Conservation (phyloP, 2,329 filamentous ascomycete genomes). For the Aureobasidium sp. region DNA sequence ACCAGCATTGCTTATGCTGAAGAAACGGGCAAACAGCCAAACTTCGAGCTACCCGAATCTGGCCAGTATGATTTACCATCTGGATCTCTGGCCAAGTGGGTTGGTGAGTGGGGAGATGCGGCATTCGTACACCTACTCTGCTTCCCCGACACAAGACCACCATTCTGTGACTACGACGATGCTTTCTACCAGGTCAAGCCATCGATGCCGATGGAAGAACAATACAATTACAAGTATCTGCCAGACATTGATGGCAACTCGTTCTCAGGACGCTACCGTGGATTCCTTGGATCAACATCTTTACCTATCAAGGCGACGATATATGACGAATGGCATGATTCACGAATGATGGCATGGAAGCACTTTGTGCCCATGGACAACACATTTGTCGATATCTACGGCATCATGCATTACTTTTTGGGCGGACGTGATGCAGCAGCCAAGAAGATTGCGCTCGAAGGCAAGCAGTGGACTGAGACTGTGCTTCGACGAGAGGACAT, state of each 20-base stretch:
- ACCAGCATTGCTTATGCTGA: constrained; percentile 49
- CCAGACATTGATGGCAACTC: constrained; percentile 66
- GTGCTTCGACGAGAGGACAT: constrained; percentile 65
- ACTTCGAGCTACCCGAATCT: constrained; percentile 31
- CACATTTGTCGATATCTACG: constrained; percentile 62
- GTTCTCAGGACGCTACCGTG: constrained; percentile 32
- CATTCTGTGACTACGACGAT: constrained; percentile 39
- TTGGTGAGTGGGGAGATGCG: constrained; percentile 31
- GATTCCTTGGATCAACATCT: constrained; percentile 59
- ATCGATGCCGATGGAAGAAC: constrained; percentile 29
- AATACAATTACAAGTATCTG: constrained; percentile 55
- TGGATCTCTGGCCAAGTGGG: constrained; percentile 30
- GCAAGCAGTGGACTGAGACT: constrained; percentile 59
- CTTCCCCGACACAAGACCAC: constrained; percentile 29
- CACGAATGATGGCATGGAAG: constrained; percentile 60
- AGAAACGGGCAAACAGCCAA: constrained; percentile 27
- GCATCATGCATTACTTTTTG: constrained; percentile 66
- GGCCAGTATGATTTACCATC: constrained; percentile 30
- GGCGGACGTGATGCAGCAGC: constrained; percentile 52
- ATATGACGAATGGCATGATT: constrained; percentile 74
- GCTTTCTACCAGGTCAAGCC: constrained; percentile 29
- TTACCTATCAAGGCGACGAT: constrained; percentile 70
- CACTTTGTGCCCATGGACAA: constrained; percentile 78
- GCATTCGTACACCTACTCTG: constrained; percentile 38
- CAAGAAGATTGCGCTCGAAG: constrained; percentile 55